Evolutionary conservation across 2,329 filamentous ascomycete species (phyloP), one percentile per base, ranked within the genome.

Genomic region (Lojkania enalia): DNA sequence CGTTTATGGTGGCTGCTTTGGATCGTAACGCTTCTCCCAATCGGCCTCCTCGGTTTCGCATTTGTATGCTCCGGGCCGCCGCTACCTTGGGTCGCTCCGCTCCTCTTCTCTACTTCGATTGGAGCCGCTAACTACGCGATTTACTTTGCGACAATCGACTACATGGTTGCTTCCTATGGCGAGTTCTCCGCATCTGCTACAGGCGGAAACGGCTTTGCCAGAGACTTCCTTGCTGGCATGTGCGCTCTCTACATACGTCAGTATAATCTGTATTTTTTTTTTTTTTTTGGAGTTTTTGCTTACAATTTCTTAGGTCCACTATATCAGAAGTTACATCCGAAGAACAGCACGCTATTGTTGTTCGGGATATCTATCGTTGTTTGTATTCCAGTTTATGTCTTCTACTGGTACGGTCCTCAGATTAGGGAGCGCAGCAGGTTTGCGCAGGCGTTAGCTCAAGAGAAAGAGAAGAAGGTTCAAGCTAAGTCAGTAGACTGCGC

Each of bases 141-240:
- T 44, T 88, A 89, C 70, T 87, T 86, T 79, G 84, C 84, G 0
- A 88, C 86, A 1, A 86, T 88, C 48, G 85, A 90, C 64, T 90
- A 90, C 72, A 88, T 89, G 83, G 80, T 88, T 12, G 84, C 83
- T 31, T 82, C 85, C 0, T 87, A 89, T 54, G 87, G 86, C 0
- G 82, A 82, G 0, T 90, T 87, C 64, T 81, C 85, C 4, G 86
- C 87, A 1, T 88, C 85, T 0, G 87, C 87, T 0, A 90, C 87
- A 0, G 87, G 87, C 31, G 87, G 86, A 12, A 90, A 90, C 50
- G 87, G 86, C 1, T 89, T 86, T 74, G 77, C 84, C 1, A 77
- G 87, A 52, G 87, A 90, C 61, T 84, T 90, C 63, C 72, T 90
- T 0, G 86, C 86, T 2, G 87, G 87, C 63, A 75, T 88, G 3